A percentile compares a stretch with the other conserved stretches of the same genome.
These are phyloP conservation scores for Entomophthora muscae DNA, from an alignment of 371 early-diverging fungal genomes.

Conservation along the genomic window DNA sequence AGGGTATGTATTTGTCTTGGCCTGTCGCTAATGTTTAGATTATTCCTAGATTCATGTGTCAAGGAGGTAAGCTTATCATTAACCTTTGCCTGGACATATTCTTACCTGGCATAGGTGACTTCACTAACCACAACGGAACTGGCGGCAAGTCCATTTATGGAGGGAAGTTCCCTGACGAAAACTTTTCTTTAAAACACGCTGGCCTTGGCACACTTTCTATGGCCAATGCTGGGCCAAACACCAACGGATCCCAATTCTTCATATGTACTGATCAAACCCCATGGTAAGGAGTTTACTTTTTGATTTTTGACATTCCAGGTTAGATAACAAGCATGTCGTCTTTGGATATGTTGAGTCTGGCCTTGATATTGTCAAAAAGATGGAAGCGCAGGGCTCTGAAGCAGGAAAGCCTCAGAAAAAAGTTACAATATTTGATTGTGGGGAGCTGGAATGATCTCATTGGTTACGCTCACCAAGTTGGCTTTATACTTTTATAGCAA, in stretches of 20 bases:
- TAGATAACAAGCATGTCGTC: slow-evolving; percentile 98
- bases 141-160: slow-evolving; percentile 91
- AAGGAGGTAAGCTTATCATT: slow-evolving; percentile 26
- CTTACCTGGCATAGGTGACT: slow-evolving; percentile 31
- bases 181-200: slow-evolving; percentile 34
- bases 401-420: slow-evolving; percentile 42
- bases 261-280: slow-evolving; percentile 63
- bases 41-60: slow-evolving; percentile 62
- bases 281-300: slow-evolving; percentile 35
- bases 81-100: not conserved
- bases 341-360: slow-evolving; percentile 86
- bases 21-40: slow-evolving; percentile 1
- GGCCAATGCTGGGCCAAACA: slow-evolving; percentile 88
- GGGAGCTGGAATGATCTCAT: slow-evolving; percentile 39
- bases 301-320: slow-evolving; percentile 41
- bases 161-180: slow-evolving; percentile 84
- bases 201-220: slow-evolving; percentile 66
- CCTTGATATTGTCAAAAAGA: slow-evolving; percentile 47
- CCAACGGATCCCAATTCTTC: slow-evolving; percentile 96
- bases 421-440: slow-evolving; percentile 51
- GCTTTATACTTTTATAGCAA: too few species aligned
- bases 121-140: slow-evolving; percentile 69
- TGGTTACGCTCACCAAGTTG: too few species aligned
- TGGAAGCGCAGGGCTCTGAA: slow-evolving; percentile 61
- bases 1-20: slow-evolving; percentile 29